A percentile compares a stretch with the other conserved stretches of the same genome.
Conservation (phyloP, 2,329 filamentous ascomycete genomes). For the Cercospora zeae-maydis region DNA sequence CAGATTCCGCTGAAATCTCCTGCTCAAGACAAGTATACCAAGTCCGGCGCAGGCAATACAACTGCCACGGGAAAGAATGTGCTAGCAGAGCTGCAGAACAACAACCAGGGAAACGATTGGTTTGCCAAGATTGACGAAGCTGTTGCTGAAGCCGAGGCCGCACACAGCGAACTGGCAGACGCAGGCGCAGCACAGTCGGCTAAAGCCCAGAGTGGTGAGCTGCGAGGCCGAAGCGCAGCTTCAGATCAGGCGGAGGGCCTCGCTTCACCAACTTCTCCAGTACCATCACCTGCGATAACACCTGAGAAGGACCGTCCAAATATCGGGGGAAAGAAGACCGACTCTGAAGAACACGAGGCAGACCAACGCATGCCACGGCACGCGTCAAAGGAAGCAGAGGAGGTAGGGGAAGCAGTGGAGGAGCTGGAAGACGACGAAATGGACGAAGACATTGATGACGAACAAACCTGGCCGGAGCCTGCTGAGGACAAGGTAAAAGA, state of each 20-base stretch:
- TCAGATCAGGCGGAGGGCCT: neutral
- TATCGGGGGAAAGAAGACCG: neutral
- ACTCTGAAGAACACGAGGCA: neutral
- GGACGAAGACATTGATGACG: neutral
- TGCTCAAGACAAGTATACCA: neutral
- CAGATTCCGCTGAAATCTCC: neutral
- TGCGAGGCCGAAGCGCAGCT: neutral
- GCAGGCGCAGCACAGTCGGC: neutral
- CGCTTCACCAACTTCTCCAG: neutral
- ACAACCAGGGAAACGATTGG: neutral
- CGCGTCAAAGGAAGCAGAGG: neutral
- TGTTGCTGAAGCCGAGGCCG: neutral
- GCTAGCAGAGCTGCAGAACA: neutral
- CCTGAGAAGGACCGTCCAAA: neutral
- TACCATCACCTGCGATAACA: neutral
- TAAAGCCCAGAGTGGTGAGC: neutral
- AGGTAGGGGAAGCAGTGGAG: neutral
- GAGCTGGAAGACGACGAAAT: neutral
- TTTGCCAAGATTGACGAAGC: conserved; percentile 7
- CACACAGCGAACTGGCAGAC: neutral
- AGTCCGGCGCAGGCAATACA: neutral
- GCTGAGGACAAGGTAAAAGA: neutral
- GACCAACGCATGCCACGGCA: neutral
- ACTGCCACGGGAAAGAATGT: neutral
- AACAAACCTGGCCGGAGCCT: neutral